These are phyloP conservation scores for Suillus subluteus DNA, from an alignment of 768 basidiomycete genomes.

Conservation along the genomic window DNA sequence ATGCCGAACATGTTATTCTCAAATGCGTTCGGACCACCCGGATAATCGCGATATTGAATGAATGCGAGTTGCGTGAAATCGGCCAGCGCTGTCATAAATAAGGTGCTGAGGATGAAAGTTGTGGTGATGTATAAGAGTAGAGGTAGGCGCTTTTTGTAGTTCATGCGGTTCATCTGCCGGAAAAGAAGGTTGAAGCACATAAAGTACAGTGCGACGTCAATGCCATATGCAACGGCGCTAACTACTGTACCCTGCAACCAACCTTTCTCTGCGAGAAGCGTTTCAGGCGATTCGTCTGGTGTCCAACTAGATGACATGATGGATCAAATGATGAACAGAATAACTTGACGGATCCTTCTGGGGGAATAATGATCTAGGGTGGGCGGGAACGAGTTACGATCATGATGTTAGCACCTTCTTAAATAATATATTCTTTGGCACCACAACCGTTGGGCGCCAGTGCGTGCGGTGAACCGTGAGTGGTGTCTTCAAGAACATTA, in stretches of 20 bases:
- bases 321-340: not conserved
- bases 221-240: conserved; percentile 19
- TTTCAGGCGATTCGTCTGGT: not conserved
- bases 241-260: conserved; percentile 7
- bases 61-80: conserved; percentile 32
- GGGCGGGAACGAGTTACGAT: not conserved
- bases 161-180: not conserved
- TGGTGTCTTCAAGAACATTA: not conserved
- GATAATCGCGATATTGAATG: conserved; percentile 36
- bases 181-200: conserved; percentile 12
- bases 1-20: conserved; percentile 24
- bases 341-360: not conserved
- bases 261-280: conserved; percentile 1
- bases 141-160: not conserved
- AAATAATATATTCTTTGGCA: not conserved
- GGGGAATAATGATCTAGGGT: not conserved
- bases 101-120: conserved; percentile 23
- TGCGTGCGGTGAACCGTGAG: not conserved
- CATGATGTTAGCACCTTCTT: not conserved
- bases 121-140: conserved; percentile 11
- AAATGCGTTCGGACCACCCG: conserved; percentile 34
- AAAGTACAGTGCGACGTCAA: conserved; percentile 11
- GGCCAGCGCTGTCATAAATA: conserved; percentile 22
- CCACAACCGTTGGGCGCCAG: not conserved
- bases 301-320: conserved; percentile 7